Evolutionary conservation across 2,329 filamentous ascomycete genomes (phyloP), one percentile per base, ranked within the genome.

Genomic region (Aureobasidium sp.): DNA sequence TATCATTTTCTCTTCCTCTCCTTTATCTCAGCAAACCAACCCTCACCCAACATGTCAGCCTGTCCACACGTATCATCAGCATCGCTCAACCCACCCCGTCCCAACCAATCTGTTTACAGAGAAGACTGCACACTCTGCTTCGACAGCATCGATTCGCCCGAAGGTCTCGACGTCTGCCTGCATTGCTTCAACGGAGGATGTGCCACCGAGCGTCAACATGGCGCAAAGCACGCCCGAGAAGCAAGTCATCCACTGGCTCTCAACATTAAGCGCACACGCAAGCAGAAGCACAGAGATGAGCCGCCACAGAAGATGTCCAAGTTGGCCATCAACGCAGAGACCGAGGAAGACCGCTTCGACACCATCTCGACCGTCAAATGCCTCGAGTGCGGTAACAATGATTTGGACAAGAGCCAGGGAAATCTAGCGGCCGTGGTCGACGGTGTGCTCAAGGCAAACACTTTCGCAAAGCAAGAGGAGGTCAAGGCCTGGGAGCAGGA

Each of bases 111-210:
- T 2, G 94, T 99, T 32, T 97, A 99, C 74, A 86, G 94, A 59
- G 94, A 99, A 76, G 95, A 99, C 74, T 99, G 94, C 73, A 97
- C 94, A 0, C 91, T 96, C 74, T 99, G 94, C 76, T 99, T 99
- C 74, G 94, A 99, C 76, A 94, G 90, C 50, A 92, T 96, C 71
- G 94, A 99, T 71, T 86, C 95, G 65, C 80, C 87, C 5, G 79
- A 83, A 13, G 94, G 94, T 37, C 83, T 99, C 58, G 89, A 97
- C 76, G 91, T 99, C 64, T 99, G 94, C 73, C 86, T 99, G 2
- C 86, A 89, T 76, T 99, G 94, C 79, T 99, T 96, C 80, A 99
- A 99, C 77, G 95, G 94, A 64, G 94, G 92, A 62, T 99, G 95
- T 72, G 83, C 86, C 10, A 88, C 90, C 63, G 85, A 91, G 39